These are phyloP conservation scores for Elaeis oleifera DNA, from an alignment of 202 grass and related monocot species.

Conservation along the genomic window DNA sequence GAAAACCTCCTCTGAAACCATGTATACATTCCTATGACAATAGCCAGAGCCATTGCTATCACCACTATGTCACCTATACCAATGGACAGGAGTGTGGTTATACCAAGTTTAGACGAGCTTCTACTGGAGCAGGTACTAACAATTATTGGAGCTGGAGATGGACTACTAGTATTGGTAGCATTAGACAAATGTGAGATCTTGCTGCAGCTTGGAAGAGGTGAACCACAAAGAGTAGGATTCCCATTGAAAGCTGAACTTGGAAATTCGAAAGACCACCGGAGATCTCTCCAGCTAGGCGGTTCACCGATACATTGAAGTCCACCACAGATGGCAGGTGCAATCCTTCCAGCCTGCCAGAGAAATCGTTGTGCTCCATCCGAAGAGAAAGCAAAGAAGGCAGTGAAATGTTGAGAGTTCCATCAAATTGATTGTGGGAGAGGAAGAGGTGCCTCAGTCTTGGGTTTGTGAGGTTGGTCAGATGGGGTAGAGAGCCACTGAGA, in stretches of 20 bases:
- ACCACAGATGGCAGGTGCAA: slow-evolving; percentile 21
- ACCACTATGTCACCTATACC: slow-evolving; percentile 42
- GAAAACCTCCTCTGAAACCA: slow-evolving; percentile 25
- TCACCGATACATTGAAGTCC: slow-evolving; percentile 44
- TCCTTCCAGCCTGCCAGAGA: slow-evolving; percentile 32
- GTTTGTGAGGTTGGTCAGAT: slow-evolving; percentile 27
- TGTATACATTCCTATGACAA: slow-evolving; percentile 21
- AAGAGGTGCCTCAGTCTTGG: slow-evolving; percentile 40
- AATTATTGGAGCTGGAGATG: background rate
- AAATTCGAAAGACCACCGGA: slow-evolving; percentile 29
- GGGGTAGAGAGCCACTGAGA: slow-evolving; percentile 33
- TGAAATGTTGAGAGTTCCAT: slow-evolving; percentile 22
- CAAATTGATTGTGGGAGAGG: slow-evolving; percentile 38
- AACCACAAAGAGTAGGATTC: slow-evolving; percentile 41
- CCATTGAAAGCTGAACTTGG: slow-evolving; percentile 33
- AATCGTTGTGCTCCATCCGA: slow-evolving; percentile 36
- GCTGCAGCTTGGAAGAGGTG: slow-evolving; percentile 32
- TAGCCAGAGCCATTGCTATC: slow-evolving; percentile 21
- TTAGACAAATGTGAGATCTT: slow-evolving; percentile 16
- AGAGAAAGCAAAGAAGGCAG: slow-evolving; percentile 38
- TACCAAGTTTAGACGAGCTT: slow-evolving; percentile 23
- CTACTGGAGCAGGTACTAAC: background rate
- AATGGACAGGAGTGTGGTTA: slow-evolving; percentile 40
- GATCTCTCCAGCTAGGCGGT: slow-evolving; percentile 36
- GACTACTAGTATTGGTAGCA: slow-evolving; percentile 12